These are phyloP conservation scores for Cryptosporidium baileyi DNA, from an alignment of 169 alveolate genomes.

Conservation along the genomic window DNA sequence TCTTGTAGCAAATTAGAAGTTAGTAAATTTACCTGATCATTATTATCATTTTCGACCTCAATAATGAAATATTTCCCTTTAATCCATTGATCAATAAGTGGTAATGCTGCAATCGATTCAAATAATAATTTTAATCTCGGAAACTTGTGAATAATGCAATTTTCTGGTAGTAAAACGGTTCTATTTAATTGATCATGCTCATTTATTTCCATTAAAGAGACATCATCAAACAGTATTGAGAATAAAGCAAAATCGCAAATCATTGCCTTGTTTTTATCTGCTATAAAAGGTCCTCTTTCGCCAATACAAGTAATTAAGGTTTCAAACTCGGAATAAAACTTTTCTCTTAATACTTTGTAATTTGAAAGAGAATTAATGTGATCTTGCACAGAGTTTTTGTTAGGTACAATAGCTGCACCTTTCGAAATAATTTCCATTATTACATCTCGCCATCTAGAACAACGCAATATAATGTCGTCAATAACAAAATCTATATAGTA, in stretches of 20 bases:
- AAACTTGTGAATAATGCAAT: constrained; percentile 29
- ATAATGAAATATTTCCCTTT: constrained; percentile 50
- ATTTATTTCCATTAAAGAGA: constrained; percentile 8
- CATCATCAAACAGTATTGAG: constrained; percentile 54
- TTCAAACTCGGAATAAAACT: constrained; percentile 55
- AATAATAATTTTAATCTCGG: constrained; percentile 49
- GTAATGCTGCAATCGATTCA: constrained; percentile 5
- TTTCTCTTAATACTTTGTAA: constrained; percentile 50
- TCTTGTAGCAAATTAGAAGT: background rate
- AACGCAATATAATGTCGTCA: constrained; percentile 47
- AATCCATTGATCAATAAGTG: constrained; percentile 59
- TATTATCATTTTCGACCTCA: constrained; percentile 2
- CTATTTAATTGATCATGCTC: constrained; percentile 12
- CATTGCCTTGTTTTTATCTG: constrained; percentile 58
- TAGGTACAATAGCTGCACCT: background rate
- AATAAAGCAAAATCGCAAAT: constrained; percentile 60
- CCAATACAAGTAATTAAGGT: constrained; percentile 40
- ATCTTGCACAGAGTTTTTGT: background rate
- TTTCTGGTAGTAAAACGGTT: constrained; percentile 2
- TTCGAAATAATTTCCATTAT: constrained; percentile 35
- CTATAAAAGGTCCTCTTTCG: constrained; percentile 60
- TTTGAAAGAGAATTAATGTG: background rate
- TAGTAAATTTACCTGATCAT: background rate
- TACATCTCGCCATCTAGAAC: constrained; percentile 57
- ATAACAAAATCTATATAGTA: constrained; percentile 57